Conservation (phyloP, 2,329 filamentous ascomycete species). For the Exophiala spinifera region DNA sequence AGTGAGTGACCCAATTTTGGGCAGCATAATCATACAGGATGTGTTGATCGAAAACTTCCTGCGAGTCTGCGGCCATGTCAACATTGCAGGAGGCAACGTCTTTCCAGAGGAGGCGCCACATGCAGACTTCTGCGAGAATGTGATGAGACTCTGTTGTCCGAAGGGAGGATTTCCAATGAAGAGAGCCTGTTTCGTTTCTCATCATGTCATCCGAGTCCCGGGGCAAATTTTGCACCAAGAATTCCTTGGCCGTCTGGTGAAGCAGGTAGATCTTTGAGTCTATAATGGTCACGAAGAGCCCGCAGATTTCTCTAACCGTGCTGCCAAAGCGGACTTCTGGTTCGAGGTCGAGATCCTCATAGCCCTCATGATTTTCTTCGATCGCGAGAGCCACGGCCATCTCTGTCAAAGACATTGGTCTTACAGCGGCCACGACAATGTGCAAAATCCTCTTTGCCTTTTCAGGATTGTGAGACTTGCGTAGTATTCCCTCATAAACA, state of each 20-base stretch:
- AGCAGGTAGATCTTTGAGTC: constrained; percentile 29
- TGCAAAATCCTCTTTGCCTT: constrained; percentile 19
- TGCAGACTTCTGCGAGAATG: background rate
- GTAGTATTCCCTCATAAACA: constrained; percentile 28
- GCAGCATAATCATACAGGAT: background rate
- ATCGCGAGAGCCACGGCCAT: constrained; percentile 18
- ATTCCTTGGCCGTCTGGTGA: constrained; percentile 34
- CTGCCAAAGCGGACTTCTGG: constrained; percentile 15
- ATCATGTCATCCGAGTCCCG: no score
- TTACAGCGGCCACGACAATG: constrained; percentile 25
- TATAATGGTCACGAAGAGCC: constrained; percentile 31
- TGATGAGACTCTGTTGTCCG: background rate
- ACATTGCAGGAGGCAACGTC: no score
- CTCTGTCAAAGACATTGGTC: constrained; percentile 21
- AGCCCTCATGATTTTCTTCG: background rate
- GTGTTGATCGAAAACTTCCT: background rate
- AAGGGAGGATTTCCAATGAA: background rate
- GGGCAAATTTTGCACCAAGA: constrained; percentile 15
- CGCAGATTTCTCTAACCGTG: constrained; percentile 17
- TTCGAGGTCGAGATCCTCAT: constrained; percentile 2
- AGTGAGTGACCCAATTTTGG: background rate
- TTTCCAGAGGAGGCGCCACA: background rate
- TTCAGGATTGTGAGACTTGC: background rate
- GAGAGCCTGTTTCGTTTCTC: no score
- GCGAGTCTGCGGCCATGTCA: no score